phyloP scores from a whole-genome alignment of 1,284 basidiomycete genomes.

The Uromyces viciae-fabae region DNA sequence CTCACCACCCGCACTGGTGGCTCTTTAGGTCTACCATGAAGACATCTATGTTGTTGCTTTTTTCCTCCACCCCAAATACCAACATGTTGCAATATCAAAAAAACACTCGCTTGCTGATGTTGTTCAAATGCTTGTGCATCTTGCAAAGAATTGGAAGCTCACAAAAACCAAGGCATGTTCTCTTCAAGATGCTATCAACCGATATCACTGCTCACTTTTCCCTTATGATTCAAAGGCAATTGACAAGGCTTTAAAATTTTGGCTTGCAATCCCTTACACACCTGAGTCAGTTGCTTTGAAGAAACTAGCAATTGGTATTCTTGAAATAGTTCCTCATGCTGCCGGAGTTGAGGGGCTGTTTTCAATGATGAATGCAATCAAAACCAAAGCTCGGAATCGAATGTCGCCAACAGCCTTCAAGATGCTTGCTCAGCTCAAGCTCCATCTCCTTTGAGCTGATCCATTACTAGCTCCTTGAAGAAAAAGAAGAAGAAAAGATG shows the following conservation, averaged over 20 bases:
- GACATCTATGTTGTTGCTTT: constrained; percentile 8
- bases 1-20: too few relatives aligned
- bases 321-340: constrained; percentile 4
- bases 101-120: background rate
- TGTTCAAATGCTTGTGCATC: background rate
- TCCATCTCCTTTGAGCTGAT: background rate
- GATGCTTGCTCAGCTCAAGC: background rate
- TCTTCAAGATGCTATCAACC: background rate
- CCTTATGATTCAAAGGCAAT: background rate
- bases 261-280: background rate
- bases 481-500: background rate
- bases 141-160: constrained; percentile 15
- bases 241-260: background rate
- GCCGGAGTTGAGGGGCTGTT: background rate
- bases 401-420: background rate
- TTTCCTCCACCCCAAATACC: constrained; percentile 7
- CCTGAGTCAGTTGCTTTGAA: background rate
- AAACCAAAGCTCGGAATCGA: background rate
- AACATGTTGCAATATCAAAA: background rate
- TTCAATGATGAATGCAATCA: background rate
- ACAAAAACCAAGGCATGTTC: background rate
- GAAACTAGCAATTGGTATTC: constrained; percentile 3
- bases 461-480: background rate
- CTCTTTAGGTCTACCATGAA: too few relatives aligned
- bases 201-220: background rate